Evolutionary conservation across 2,329 filamentous ascomycete genomes (phyloP), one percentile per base, ranked within the genome.

Genomic region (Trichoderma pleuroti): DNA sequence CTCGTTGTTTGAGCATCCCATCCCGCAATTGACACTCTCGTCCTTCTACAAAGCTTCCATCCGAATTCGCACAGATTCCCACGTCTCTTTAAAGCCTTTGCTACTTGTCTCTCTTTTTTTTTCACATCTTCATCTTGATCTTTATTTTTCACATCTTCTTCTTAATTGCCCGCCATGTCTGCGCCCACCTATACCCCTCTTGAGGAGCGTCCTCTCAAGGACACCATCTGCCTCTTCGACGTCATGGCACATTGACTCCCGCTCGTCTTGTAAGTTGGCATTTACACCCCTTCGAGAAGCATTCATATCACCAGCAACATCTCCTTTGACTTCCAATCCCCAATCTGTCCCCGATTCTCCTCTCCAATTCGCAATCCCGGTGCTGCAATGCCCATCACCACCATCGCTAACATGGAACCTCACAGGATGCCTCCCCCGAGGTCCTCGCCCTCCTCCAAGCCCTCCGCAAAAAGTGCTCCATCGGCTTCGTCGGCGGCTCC

Each of bases 201-300:
- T 75, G 88, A 91, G 80, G 86, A 95, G 77, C 93, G 96, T 75
- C 93, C 93, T 56, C 84, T 98, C 82, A 93, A 94, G 85, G 93
- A 96, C 86, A 98, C 95, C 74, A 92, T 99, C 82, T 91, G 90
- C 78, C 91, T 99, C 74, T 99, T 99, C 83, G 96, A 99, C 83
- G 96, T 99, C 72, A 99, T 81, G 93, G 89, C 78, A 98, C 96
- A 34, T 88, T 99, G 76, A 96, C 94, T 18, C 92, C 90, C 54
- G 91, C 96, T 59, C 90, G 96, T 75, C 86, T 87, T 76, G 93
- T 97, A 85, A 72, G 86, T 81, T 62, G 14, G 7, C 5, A 21
- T 39, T 7, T 21, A 4, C 52, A 14, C 36, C 2, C 12, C 9
- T 21, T 32, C n/a, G 34, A 16, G 12, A 24, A 21, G 11, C 34